Percentiles rank a stretch among this genome's conserved stretches.
Evolutionary conservation across 2,329 filamentous ascomycete genomes (phyloP).

Genomic region (Verticillium isaacii): DNA sequence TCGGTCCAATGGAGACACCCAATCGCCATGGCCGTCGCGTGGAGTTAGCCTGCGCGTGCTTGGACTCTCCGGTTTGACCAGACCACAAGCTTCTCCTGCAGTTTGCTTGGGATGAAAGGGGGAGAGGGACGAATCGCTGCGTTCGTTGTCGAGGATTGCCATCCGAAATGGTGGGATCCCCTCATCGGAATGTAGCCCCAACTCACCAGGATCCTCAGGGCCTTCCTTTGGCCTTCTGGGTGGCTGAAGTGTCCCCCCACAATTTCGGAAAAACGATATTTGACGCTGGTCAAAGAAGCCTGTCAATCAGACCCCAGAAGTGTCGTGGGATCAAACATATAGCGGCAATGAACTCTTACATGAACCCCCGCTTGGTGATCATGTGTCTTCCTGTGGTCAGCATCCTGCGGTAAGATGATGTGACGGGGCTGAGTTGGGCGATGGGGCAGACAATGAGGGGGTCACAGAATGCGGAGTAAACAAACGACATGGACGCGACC

Average conservation of each 20-base stretch:
- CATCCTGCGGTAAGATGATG: neutral
- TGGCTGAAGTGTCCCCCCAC: neutral
- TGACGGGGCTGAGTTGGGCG: neutral
- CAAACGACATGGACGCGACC: constrained; percentile 9
- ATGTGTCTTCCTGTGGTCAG: neutral
- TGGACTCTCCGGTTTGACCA: neutral
- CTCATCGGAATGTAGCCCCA: neutral
- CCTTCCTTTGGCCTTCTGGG: neutral
- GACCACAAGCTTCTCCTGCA: neutral
- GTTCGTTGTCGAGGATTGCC: neutral
- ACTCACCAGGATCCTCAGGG: neutral
- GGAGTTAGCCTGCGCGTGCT: neutral
- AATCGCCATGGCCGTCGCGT: neutral
- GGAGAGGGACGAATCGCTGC: neutral
- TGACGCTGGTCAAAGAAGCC: neutral
- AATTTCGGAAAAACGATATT: neutral
- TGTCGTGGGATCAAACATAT: neutral
- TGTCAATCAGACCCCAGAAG: neutral
- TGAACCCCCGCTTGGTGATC: neutral
- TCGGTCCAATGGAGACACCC: neutral
- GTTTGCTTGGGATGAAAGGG: neutral
- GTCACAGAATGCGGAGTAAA: constrained; percentile 8
- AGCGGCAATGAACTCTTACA: neutral
- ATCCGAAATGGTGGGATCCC: neutral
- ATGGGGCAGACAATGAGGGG: neutral